A percentile compares a stretch with the other conserved stretches of the same genome.
Conservation (phyloP, 2,329 filamentous ascomycete species). For the Amauroascus verrucosus region DNA sequence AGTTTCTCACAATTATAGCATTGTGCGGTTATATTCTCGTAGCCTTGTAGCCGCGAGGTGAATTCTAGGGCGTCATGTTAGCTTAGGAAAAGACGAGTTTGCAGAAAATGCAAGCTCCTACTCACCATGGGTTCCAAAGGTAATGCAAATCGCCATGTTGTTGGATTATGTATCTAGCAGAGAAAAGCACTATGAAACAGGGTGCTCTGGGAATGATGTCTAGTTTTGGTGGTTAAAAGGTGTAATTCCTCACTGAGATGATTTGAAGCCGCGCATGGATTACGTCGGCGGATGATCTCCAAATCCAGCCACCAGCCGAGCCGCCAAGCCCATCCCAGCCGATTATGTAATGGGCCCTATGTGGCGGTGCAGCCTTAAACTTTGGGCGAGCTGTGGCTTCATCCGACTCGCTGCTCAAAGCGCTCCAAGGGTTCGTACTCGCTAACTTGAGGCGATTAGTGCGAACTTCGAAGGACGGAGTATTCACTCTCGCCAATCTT, state of each 20-base stretch:
- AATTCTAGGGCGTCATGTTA: conserved; percentile 22
- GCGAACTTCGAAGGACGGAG: no score
- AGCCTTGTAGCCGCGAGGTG: conserved; percentile 25
- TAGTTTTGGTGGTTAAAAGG: no score
- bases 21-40: conserved; percentile 29
- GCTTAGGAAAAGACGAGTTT: not conserved
- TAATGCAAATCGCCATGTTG: conserved; percentile 24
- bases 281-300: conserved; percentile 1
- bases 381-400: no score
- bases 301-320: not conserved
- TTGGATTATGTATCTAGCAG: no score
- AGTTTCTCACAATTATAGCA: conserved; percentile 26
- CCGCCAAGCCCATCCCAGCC: not conserved
- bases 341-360: not conserved
- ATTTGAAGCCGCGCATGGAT: not conserved
- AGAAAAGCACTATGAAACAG: not conserved
- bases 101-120: not conserved
- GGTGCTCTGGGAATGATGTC: no score
- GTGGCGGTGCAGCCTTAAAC: no score
- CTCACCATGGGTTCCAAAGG: conserved; percentile 23
- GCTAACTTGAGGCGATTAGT: no score
- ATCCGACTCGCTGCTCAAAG: no score
- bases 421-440: no score
- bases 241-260: not conserved
- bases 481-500: no score